A percentile compares a stretch with the other conserved stretches of the same genome.
Evolutionary conservation across 2,329 filamentous ascomycete genomes (phyloP).

Genomic region (Phialophora expanda): DNA sequence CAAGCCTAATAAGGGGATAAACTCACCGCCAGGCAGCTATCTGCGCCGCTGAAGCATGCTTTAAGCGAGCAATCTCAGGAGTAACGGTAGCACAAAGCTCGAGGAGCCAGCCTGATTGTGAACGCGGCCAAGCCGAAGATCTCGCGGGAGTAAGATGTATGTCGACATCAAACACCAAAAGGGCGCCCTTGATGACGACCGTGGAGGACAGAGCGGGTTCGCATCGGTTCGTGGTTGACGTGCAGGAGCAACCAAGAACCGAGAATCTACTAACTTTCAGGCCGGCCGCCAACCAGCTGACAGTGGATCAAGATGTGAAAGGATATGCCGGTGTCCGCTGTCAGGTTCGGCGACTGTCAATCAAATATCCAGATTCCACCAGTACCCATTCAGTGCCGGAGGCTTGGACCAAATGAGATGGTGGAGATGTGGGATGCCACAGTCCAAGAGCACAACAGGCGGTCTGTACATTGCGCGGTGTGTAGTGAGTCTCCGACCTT

Average conservation of each 20-base stretch:
- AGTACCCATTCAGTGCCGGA: slow-evolving; percentile 10
- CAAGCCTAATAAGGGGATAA: not conserved
- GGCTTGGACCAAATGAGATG: slow-evolving; percentile 20
- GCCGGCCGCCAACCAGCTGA: not conserved
- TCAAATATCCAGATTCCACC: slow-evolving; percentile 5
- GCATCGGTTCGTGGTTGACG: slow-evolving; percentile 19
- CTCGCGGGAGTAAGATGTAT: slow-evolving; percentile 1
- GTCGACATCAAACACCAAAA: not conserved
- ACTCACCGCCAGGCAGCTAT: slow-evolving; percentile 13
- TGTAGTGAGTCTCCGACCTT: not conserved
- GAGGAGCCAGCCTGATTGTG: slow-evolving; percentile 7
- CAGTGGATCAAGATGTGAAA: not conserved
- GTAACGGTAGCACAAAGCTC: slow-evolving; percentile 16
- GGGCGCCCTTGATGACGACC: not conserved
- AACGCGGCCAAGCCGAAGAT: slow-evolving; percentile 18
- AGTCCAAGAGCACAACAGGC: slow-evolving; percentile 1
- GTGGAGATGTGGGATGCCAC: slow-evolving; percentile 12
- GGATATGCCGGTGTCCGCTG: slow-evolving; percentile 26
- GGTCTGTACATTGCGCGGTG: not conserved
- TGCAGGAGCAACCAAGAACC: slow-evolving; percentile 4
- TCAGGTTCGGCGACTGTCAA: slow-evolving; percentile 29
- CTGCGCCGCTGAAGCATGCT: slow-evolving; percentile 7
- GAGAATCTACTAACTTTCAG: not conserved
- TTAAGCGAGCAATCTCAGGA: slow-evolving; percentile 20
- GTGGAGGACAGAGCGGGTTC: slow-evolving; percentile 13